A percentile compares a stretch with the other conserved stretches of the same genome.
Conservation (phyloP, 78 protist genomes). For the Dictyostelium purpureum region DNA sequence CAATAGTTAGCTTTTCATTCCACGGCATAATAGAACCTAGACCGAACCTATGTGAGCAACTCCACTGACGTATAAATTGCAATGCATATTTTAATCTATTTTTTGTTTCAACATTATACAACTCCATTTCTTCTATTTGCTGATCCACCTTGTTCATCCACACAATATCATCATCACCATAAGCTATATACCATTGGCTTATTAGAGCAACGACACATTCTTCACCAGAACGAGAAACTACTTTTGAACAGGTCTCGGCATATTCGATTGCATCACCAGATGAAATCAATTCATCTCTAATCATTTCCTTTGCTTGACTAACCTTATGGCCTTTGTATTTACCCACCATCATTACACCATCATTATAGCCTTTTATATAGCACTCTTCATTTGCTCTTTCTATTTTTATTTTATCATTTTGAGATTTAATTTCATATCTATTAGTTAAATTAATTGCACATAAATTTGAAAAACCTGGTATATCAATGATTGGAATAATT, state of each 20-base stretch:
- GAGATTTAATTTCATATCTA: conserved; percentile 89
- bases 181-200: conserved; percentile 99
- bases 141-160: conserved; percentile 87
- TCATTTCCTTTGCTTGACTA: conserved; percentile 90
- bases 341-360: conserved; percentile 95
- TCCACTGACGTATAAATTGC: conserved; percentile 96
- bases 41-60: conserved; percentile 98
- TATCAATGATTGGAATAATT: conserved; percentile 92
- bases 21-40: conserved; percentile 98
- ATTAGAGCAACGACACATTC: conserved; percentile 98
- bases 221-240: conserved; percentile 98
- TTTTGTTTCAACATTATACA: conserved; percentile 54
- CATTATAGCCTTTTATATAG: conserved; percentile 92
- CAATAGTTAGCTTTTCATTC: conserved; percentile 93
- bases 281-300: conserved; percentile 77
- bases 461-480: conserved; percentile 83
- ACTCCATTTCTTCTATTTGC: conserved; percentile 65
- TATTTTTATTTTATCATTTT: conserved; percentile 90
- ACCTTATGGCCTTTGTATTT: conserved; percentile 85
- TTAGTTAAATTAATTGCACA: conserved; percentile 92
- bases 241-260: conserved; percentile 96
- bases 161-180: conserved; percentile 93
- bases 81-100: conserved; percentile 67
- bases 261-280: conserved; percentile 89
- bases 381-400: conserved; percentile 93